These are phyloP conservation scores for Dictyostelium firmibasis DNA, from an alignment of 78 protist genomes.

Conservation along the genomic window DNA sequence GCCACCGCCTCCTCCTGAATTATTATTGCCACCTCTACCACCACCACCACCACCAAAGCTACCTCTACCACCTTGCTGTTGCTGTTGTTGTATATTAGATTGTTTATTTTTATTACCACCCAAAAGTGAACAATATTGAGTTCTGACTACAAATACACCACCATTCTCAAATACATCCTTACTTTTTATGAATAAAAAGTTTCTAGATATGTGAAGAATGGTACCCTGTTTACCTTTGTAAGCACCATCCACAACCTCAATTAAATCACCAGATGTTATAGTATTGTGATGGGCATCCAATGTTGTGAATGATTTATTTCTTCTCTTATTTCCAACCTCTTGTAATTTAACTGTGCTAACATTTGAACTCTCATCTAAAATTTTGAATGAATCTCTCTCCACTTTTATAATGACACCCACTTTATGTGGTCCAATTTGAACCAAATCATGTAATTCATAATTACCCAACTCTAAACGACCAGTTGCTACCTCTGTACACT, in stretches of 20 bases:
- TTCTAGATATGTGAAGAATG: constrained; percentile 67
- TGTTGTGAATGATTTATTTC: constrained; percentile 24
- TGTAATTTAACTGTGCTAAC: constrained; percentile 66
- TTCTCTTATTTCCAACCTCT: constrained; percentile 78
- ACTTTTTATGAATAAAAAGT: constrained; percentile 50
- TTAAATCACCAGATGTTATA: constrained; percentile 30
- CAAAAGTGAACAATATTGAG: constrained; percentile 25
- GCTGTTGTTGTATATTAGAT: neutral
- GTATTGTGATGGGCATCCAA: constrained; percentile 65
- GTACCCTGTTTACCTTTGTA: constrained; percentile 66
- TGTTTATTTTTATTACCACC: constrained; percentile 63
- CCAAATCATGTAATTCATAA: constrained; percentile 79
- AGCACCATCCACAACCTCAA: constrained; percentile 51
- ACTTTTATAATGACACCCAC: constrained; percentile 78
- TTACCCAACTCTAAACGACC: constrained; percentile 78
- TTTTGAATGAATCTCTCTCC: constrained; percentile 74
- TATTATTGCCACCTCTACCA: neutral
- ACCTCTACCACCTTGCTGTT: neutral
- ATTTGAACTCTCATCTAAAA: constrained; percentile 55
- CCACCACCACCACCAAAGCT: constrained; percentile 43
- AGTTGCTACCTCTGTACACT: constrained; percentile 67
- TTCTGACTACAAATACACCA: constrained; percentile 73
- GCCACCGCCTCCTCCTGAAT: constrained; percentile 16
- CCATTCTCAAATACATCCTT: constrained; percentile 78
- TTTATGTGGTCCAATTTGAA: constrained; percentile 56